These are phyloP conservation scores for Leersia perrieri DNA, from an alignment of 176 grass and related monocot species.

Conservation along the genomic window DNA sequence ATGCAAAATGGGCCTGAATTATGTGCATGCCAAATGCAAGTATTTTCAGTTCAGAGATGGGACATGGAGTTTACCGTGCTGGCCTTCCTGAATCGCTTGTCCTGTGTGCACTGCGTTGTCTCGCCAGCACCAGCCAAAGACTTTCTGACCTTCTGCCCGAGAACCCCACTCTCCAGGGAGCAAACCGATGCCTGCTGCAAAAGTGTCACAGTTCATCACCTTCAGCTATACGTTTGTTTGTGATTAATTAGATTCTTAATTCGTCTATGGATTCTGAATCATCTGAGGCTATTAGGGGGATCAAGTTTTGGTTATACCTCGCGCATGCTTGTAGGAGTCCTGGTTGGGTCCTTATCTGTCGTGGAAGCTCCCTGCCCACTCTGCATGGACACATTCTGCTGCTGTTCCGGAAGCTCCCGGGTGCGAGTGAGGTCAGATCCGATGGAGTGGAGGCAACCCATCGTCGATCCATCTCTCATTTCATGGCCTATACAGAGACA, in stretches of 20 bases:
- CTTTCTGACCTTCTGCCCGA: slow-evolving; percentile 47
- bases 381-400: slow-evolving; percentile 52
- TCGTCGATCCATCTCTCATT: slow-evolving; percentile 67
- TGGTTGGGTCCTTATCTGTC: slow-evolving; percentile 56
- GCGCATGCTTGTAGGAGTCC: slow-evolving; percentile 58
- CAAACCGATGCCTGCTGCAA: slow-evolving; percentile 44
- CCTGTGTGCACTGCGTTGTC: slow-evolving; percentile 38
- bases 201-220: not conserved
- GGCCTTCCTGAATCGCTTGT: slow-evolving; percentile 77
- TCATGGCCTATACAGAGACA: slow-evolving; percentile 43
- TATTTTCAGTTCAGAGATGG: not conserved
- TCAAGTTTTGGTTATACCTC: slow-evolving; percentile 43
- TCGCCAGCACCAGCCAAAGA: slow-evolving; percentile 27
- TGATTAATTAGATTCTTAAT: not conserved
- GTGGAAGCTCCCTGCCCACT: slow-evolving; percentile 27
- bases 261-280: not conserved
- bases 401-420: slow-evolving; percentile 49
- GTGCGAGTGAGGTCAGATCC: slow-evolving; percentile 91
- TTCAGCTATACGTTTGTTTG: not conserved
- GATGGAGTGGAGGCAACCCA: slow-evolving; percentile 76
- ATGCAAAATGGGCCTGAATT: not conserved
- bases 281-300: not conserved
- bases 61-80: slow-evolving; percentile 54
- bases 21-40: not conserved
- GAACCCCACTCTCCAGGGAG: slow-evolving; percentile 86